Evolutionary conservation across 192 early-diverging fungal genomes (phyloP), one percentile per base, ranked within the genome.

Genomic region (Backusella circina): DNA sequence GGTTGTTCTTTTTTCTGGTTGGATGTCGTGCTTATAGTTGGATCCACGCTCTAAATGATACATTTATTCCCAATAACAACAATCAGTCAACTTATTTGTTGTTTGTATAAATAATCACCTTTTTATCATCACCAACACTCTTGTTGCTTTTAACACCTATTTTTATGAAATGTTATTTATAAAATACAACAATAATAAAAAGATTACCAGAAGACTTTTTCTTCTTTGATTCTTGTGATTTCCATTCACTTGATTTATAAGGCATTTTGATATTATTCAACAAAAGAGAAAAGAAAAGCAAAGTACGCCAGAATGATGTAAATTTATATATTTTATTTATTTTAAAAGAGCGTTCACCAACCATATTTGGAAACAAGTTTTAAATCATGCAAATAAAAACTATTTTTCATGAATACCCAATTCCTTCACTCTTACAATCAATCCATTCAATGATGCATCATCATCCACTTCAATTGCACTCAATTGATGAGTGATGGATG

Each of bases 391-490:
- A 61, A 23, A 10, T 1, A 38, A 10, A 38, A 51, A 8, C 31
- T 38, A 8, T 21, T 65, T 30, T 44, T 71, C 75, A 37, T 61
- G 15, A 28, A 78, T 73, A 5, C 77, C 72, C 16, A 78, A 31
- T 36, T 69, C 4, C 13, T 66, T 51, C 5, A 78, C 65, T 26
- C 69, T 78, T 41, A 57, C 77, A 41, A 78, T 70, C 33, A 78
- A 35, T 1, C 66, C 67, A 64, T 78, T 70, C 5, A 78, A 21
- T 7, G 44, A 67, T 3, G 36, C 21, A 26, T 57, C 47, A 31
- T 67, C 70, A 65, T 2, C 41, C 4, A 78, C 39, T 13, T 67
- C 41, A 26, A 78, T 72, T 23, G 30, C 57, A 41, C 50, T 41
- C 10, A 78, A 21, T 26, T 67, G 64, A 32, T 68, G 50, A 2